Evolutionary conservation across 192 early-diverging fungal species (phyloP).

Genomic region (Cetraspora pellucida): DNA sequence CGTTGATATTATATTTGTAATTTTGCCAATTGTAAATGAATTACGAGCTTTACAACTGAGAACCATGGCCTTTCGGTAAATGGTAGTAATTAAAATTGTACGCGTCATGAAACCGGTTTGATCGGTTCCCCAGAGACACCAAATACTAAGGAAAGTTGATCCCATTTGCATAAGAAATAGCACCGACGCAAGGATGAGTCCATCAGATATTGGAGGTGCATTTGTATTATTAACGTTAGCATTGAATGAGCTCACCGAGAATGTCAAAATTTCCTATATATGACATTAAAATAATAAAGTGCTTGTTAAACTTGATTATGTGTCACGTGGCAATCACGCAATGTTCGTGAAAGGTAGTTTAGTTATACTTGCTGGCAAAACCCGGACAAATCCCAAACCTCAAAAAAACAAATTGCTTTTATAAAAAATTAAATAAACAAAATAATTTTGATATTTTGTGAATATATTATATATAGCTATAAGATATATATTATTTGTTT

Average conservation of each 20-base stretch:
- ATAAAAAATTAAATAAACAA: no score
- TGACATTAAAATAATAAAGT: neutral
- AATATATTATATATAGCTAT: no score
- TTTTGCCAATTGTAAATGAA: conserved; percentile 58
- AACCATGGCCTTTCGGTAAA: conserved; percentile 54
- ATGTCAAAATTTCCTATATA: conserved; percentile 4
- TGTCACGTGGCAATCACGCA: no score
- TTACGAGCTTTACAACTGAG: conserved; percentile 50
- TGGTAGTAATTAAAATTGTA: conserved; percentile 47
- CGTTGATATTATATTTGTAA: conserved; percentile 75
- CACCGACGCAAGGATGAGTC: conserved; percentile 41
- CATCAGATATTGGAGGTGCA: conserved; percentile 25
- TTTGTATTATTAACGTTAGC: conserved; percentile 25
- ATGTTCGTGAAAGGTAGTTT: no score
- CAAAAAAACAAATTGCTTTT: no score
- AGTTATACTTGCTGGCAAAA: no score
- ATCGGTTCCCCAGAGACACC: conserved; percentile 48
- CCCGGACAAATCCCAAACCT: no score
- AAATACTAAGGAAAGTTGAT: conserved; percentile 44
- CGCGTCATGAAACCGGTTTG: conserved; percentile 46
- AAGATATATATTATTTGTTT: no score
- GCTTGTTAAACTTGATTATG: neutral
- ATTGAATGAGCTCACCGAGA: conserved; percentile 7
- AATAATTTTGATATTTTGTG: no score
- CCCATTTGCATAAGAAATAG: conserved; percentile 49